Percentiles rank a stretch among this genome's conserved stretches.
phyloP scores from a whole-genome alignment of 23 red algal genomes.

The Chondrus crispus region DNA sequence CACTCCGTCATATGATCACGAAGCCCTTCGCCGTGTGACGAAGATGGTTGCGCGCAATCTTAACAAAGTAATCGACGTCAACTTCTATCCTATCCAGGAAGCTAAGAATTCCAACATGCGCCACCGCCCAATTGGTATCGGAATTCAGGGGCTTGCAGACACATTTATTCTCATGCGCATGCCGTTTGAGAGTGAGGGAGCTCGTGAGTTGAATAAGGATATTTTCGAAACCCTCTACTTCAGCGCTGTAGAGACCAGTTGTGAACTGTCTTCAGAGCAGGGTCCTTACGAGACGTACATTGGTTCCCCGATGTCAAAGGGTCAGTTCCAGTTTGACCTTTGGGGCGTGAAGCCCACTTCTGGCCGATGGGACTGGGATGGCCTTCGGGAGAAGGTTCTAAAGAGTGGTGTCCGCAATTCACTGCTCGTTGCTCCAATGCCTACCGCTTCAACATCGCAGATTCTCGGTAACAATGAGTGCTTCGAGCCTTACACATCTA shows the following conservation, averaged over 20 bases:
- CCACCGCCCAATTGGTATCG: slow-evolving; percentile 96
- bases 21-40: slow-evolving; percentile 62
- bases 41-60: slow-evolving; percentile 84
- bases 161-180: slow-evolving; percentile 97
- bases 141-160: slow-evolving; percentile 94
- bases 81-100: slow-evolving; percentile 93
- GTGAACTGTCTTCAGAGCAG: slow-evolving; percentile 73
- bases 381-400: slow-evolving; percentile 64
- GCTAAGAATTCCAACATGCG: slow-evolving; percentile 85
- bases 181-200: slow-evolving; percentile 97
- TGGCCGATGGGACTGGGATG: slow-evolving; percentile 88
- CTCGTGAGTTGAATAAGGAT: slow-evolving; percentile 80
- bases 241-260: slow-evolving; percentile 71
- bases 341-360: slow-evolving; percentile 85
- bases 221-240: slow-evolving; percentile 98
- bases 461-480: slow-evolving; percentile 99
- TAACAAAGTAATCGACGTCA: slow-evolving; percentile 97
- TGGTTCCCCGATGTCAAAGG: slow-evolving; percentile 86
- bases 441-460: slow-evolving; percentile 97
- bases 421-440: slow-evolving; percentile 96
- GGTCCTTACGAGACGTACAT: slow-evolving; percentile 85
- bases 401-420: slow-evolving; percentile 89
- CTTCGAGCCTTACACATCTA: slow-evolving; percentile 97
- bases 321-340: slow-evolving; percentile 93
- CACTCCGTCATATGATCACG: slow-evolving; percentile 69